These are phyloP conservation scores for Lactuca sativa DNA, from an alignment of 129 eudicot species.

Conservation along the genomic window DNA sequence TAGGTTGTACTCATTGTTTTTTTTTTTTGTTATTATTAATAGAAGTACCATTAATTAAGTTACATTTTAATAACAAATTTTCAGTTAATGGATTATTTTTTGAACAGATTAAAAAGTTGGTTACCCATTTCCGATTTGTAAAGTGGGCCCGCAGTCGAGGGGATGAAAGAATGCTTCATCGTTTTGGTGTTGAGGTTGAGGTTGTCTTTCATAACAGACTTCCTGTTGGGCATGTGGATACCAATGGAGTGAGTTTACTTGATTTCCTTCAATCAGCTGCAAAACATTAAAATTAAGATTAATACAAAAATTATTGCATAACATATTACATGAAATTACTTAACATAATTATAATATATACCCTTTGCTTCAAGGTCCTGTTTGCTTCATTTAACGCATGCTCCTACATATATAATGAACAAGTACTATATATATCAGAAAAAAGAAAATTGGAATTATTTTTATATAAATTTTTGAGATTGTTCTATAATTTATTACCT, in stretches of 20 bases:
- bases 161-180: constrained; percentile 79
- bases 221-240: constrained; percentile 60
- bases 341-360: constrained; percentile 23
- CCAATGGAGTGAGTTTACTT: constrained; percentile 61
- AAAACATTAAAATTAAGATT: background rate
- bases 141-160: constrained; percentile 87
- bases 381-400: constrained; percentile 86
- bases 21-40: too few relatives aligned
- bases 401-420: constrained; percentile 44
- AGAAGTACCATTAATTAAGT: too few relatives aligned
- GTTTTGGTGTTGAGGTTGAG: constrained; percentile 44
- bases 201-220: constrained; percentile 65
- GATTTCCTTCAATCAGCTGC: constrained; percentile 86
- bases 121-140: constrained; percentile 74
- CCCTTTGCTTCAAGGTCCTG: constrained; percentile 79
- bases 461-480: background rate
- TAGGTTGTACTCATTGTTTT: too few relatives aligned
- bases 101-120: too few relatives aligned
- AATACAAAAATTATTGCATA: too few relatives aligned
- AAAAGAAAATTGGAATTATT: background rate
- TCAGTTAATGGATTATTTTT: too few relatives aligned
- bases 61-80: too few relatives aligned
- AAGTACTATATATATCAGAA: background rate
- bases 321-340: background rate
- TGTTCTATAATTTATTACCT: constrained; percentile 33